Conservation (phyloP, 306 rosid genomes). For the Castanea sativa region DNA sequence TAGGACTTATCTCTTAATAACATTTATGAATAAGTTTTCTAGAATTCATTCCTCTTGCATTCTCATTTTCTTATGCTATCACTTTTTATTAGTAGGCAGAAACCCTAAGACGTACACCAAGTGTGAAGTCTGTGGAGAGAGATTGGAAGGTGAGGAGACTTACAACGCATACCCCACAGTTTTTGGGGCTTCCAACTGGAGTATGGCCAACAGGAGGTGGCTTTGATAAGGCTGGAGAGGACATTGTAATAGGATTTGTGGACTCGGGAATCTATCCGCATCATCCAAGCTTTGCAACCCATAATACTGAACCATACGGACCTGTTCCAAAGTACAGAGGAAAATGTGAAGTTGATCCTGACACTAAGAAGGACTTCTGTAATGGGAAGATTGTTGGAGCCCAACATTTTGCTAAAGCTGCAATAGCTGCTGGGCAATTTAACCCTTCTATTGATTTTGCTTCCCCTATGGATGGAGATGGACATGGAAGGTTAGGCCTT, state of each 20-base stretch:
- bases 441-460: conserved; percentile 90
- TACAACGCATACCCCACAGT: conserved; percentile 96
- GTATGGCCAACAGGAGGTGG: conserved; percentile 99
- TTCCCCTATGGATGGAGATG: conserved; percentile 97
- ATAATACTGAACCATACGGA: conserved; percentile 68
- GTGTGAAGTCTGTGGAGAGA: conserved; percentile 85
- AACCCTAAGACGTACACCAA: conserved; percentile 74
- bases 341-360: conserved; percentile 87
- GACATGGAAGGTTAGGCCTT: conserved; percentile 89
- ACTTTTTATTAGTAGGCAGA: conserved; percentile 92
- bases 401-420: conserved; percentile 97
- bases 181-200: conserved; percentile 99
- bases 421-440: conserved; percentile 92
- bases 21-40: conserved; percentile 11
- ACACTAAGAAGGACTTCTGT: conserved; percentile 78
- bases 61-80: conserved; percentile 35
- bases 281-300: conserved; percentile 86
- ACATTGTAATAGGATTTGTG: conserved; percentile 93
- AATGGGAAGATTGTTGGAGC: conserved; percentile 99
- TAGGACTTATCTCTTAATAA: conserved; percentile 11
- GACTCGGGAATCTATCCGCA: conserved; percentile 94
- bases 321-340: conserved; percentile 87
- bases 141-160: conserved; percentile 95
- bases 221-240: conserved; percentile 95
- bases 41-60: conserved; percentile 22